phyloP scores from a whole-genome alignment of 345 rosid genomes.

The Sonneratia alba region DNA sequence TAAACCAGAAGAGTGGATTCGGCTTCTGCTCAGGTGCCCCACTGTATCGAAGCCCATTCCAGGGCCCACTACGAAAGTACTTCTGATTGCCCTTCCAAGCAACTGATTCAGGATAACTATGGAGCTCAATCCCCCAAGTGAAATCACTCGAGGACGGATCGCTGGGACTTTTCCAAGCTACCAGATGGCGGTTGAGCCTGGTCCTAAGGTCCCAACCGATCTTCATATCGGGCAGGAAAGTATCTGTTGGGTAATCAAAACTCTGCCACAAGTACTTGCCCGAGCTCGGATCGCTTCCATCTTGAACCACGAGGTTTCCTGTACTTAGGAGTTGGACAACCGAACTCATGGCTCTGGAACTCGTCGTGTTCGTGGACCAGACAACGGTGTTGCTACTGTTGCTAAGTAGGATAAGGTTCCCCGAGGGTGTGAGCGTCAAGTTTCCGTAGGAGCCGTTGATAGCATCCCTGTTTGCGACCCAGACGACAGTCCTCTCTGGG shows the following conservation, averaged over 20 bases:
- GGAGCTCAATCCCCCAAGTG: slow-evolving; percentile 19
- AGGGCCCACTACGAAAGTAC: slow-evolving; percentile 32
- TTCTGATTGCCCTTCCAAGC: slow-evolving; percentile 12
- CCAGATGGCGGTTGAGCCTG: slow-evolving; percentile 18
- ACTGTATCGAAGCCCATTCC: slow-evolving; percentile 42
- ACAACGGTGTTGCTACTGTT: slow-evolving; percentile 14
- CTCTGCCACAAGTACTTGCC: slow-evolving; percentile 35
- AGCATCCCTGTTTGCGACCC: slow-evolving; percentile 47
- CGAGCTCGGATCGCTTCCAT: background rate
- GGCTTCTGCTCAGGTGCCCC: slow-evolving; percentile 32
- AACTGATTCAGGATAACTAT: slow-evolving; percentile 27
- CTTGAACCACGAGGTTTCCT: slow-evolving; percentile 42
- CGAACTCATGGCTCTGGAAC: slow-evolving; percentile 12
- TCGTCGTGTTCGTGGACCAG: slow-evolving; percentile 23
- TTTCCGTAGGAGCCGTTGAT: slow-evolving; percentile 28
- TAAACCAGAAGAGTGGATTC: slow-evolving; percentile 16
- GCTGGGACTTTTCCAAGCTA: slow-evolving; percentile 32
- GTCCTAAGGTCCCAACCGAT: slow-evolving; percentile 35
- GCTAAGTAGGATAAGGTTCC: slow-evolving; percentile 13
- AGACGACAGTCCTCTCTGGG: slow-evolving; percentile 28
- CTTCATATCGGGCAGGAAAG: slow-evolving; percentile 45
- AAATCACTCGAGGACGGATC: slow-evolving; percentile 40
- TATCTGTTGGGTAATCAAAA: slow-evolving; percentile 48
- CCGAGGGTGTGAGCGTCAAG: slow-evolving; percentile 20
- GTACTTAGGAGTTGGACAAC: slow-evolving; percentile 29